phyloP scores from a whole-genome alignment of 257 asterid genomes.

The Solanum sitiens region DNA sequence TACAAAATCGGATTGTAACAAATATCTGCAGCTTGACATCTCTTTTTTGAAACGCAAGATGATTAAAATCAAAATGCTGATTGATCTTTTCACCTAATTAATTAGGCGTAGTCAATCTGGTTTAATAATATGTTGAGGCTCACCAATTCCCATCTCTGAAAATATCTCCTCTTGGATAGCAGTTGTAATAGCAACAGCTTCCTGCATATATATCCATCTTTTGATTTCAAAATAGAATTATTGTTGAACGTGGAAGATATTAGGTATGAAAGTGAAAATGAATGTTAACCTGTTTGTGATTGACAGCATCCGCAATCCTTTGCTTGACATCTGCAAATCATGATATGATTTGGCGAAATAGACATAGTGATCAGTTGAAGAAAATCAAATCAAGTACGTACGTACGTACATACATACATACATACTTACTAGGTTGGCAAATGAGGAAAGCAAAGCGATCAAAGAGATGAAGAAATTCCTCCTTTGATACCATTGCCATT shows the following conservation, averaged over 20 bases:
- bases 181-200: constrained; percentile 82
- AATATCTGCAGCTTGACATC: no score
- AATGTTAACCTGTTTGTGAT: constrained; percentile 54
- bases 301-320: constrained; percentile 74
- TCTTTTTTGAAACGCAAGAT: no score
- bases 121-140: background rate
- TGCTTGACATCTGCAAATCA: constrained; percentile 53
- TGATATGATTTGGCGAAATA: background rate
- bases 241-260: background rate
- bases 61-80: background rate
- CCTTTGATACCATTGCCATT: constrained; percentile 43
- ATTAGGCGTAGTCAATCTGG: no score
- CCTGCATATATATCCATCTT: constrained; percentile 21
- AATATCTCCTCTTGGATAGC: constrained; percentile 81
- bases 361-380: background rate
- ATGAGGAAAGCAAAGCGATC: constrained; percentile 64
- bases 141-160: constrained; percentile 81
- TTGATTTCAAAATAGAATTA: background rate
- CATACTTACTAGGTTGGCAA: constrained; percentile 46
- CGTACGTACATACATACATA: no score
- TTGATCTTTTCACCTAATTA: background rate
- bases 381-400: background rate
- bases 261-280: background rate
- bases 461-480: constrained; percentile 61
- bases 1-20: no score